Conservation (phyloP, 2,329 filamentous ascomycete genomes). For the Alternaria longipes region DNA sequence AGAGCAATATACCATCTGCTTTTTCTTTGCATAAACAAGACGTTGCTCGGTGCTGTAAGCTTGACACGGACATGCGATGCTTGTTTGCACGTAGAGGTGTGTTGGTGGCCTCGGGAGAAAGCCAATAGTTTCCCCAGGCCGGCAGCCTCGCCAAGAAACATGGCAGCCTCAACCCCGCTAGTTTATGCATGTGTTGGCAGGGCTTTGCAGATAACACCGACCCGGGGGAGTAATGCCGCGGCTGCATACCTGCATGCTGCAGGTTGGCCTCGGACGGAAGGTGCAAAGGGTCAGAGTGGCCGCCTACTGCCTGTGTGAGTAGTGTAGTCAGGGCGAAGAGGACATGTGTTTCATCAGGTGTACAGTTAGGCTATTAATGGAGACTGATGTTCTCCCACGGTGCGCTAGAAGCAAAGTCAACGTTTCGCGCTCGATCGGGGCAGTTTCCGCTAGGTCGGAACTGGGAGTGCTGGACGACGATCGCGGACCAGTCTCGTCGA, state of each 20-base stretch:
- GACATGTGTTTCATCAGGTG: conserved; percentile 9
- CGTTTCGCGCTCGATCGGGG: conserved; percentile 11
- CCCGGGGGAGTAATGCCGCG: conserved; percentile 9
- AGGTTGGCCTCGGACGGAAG: conserved; percentile 3
- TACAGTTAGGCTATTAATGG: conserved; percentile 2
- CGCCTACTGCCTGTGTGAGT: background rate
- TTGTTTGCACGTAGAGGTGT: too few relatives aligned
- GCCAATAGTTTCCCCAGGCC: conserved; percentile 1
- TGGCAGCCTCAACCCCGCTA: conserved; percentile 17
- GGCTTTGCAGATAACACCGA: conserved; percentile 6
- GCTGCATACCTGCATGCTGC: conserved; percentile 1
- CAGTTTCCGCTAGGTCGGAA: conserved; percentile 13
- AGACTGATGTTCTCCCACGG: background rate
- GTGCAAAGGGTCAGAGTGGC: background rate
- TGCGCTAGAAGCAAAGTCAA: conserved; percentile 10
- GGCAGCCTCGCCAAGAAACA: conserved; percentile 10
- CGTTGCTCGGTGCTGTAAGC: background rate
- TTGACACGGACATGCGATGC: background rate
- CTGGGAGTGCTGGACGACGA: conserved; percentile 8
- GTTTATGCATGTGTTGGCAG: conserved; percentile 21
- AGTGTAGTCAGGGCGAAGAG: conserved; percentile 1
- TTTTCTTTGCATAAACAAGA: conserved; percentile 11
- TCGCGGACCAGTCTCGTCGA: conserved; percentile 1
- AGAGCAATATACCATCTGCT: conserved; percentile 35
- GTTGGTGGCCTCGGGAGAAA: background rate